phyloP scores from a whole-genome alignment of 2,329 filamentous ascomycete genomes.

The Cytospora piceae region DNA sequence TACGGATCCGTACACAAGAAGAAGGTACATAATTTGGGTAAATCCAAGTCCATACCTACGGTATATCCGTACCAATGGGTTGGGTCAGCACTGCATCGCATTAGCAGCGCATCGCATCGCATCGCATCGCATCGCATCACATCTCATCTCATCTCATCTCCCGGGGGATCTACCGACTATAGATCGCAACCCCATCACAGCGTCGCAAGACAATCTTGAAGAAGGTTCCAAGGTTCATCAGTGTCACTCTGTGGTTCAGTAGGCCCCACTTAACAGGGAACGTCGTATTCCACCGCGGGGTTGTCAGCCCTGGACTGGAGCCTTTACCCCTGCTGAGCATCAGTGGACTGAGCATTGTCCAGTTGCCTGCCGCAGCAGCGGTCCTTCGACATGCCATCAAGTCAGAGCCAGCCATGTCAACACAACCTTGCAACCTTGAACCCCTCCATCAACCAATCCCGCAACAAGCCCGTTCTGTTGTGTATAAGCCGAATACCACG shows the following conservation, averaged over 20 bases:
- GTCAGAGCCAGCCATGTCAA: not conserved
- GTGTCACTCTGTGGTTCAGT: not conserved
- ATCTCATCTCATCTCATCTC: not conserved
- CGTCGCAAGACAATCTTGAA: not conserved
- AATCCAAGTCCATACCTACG: not conserved
- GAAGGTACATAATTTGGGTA: no score
- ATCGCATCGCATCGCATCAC: not conserved
- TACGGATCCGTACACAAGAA: not conserved
- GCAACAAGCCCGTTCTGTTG: not conserved
- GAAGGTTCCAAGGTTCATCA: not conserved
- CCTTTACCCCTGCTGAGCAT: not conserved
- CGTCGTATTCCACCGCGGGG: not conserved
- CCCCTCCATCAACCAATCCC: not conserved
- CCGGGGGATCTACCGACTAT: slow-evolving; percentile 33
- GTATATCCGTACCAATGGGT: not conserved
- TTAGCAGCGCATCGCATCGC: not conserved
- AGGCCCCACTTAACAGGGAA: not conserved
- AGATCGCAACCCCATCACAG: not conserved
- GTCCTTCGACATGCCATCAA: not conserved
- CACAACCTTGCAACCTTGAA: not conserved
- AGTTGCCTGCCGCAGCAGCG: not conserved
- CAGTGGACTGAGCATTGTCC: not conserved
- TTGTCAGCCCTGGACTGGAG: not conserved
- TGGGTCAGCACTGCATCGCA: not conserved
- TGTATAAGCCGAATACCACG: not conserved